A percentile compares a stretch with the other conserved stretches of the same genome.
Evolutionary conservation across 2,329 filamentous ascomycete genomes (phyloP).

Genomic region (Xylaria arbuscula): DNA sequence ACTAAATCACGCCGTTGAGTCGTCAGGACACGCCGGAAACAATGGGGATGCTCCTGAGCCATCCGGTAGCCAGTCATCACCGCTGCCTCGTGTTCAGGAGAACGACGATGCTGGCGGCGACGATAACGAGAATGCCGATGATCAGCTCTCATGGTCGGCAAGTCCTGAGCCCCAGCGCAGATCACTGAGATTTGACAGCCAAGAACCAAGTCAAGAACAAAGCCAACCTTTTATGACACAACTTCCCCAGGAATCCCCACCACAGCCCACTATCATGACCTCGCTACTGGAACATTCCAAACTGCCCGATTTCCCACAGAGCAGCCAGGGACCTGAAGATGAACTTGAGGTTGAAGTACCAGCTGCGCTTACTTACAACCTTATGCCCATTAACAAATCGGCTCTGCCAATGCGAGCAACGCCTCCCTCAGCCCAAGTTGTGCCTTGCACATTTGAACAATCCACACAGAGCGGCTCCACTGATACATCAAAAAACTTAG

Average conservation of each 20-base stretch:
- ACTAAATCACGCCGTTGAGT: conserved; percentile 16
- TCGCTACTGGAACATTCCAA: conserved; percentile 20
- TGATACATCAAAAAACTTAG: conserved; percentile 6
- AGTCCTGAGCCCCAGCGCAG: conserved; percentile 30
- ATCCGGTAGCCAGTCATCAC: conserved; percentile 17
- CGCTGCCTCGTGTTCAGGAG: conserved; percentile 4
- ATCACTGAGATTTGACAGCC: conserved; percentile 24
- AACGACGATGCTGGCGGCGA: conserved; percentile 18
- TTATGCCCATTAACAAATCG: conserved; percentile 43
- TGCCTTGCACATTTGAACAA: conserved; percentile 48
- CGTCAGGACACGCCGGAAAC: neutral
- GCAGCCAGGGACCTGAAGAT: conserved; percentile 48
- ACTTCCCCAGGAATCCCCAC: conserved; percentile 41
- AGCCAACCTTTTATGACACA: conserved; percentile 45
- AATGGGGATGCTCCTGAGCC: conserved; percentile 15
- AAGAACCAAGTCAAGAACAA: conserved; percentile 17
- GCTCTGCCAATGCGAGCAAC: conserved; percentile 43
- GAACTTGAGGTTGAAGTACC: conserved; percentile 50
- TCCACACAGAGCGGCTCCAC: conserved; percentile 24
- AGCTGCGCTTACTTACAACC: conserved; percentile 39
- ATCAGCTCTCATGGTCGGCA: conserved; percentile 30
- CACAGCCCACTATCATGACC: conserved; percentile 38
- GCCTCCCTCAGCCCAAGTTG: conserved; percentile 50
- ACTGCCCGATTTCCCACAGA: conserved; percentile 41
- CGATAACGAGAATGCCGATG: conserved; percentile 16